Percentiles rank a stretch among this genome's conserved stretches.
phyloP scores from a whole-genome alignment of 1,139 yeast genomes.

The Sugiyamaella pinicola region DNA sequence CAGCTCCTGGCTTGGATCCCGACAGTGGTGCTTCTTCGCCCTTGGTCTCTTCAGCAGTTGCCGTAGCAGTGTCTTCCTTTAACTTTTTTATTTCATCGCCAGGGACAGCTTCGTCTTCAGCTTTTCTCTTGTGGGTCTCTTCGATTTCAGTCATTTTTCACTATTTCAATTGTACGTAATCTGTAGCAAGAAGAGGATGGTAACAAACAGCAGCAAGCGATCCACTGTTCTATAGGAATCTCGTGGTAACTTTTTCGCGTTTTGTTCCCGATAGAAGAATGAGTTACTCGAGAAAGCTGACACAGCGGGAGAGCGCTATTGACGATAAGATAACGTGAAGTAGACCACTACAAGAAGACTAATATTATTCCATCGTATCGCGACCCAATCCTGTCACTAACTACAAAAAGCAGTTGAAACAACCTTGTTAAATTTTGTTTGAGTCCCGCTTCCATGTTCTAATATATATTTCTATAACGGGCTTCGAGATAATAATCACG shows the following conservation, averaged over 20 bases:
- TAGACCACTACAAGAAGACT: neutral
- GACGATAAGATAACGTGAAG: neutral
- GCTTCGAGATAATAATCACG: neutral
- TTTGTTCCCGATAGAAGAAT: conserved; percentile 14
- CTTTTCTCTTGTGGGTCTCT: conserved; percentile 27
- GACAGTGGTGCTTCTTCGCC: conserved; percentile 1
- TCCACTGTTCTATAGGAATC: conserved; percentile 9
- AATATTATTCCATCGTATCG: neutral
- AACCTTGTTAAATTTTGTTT: too few species aligned
- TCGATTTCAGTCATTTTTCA: conserved; percentile 21
- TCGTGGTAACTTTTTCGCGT: neutral
- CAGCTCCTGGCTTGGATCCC: conserved; percentile 25
- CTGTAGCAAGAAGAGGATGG: neutral
- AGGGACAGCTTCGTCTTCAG: conserved; percentile 28
- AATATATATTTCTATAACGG: too few species aligned
- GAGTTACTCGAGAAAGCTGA: neutral
- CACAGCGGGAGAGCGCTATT: too few species aligned
- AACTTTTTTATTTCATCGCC: conserved; percentile 36
- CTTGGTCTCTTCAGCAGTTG: neutral
- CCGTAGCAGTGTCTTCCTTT: conserved; percentile 17
- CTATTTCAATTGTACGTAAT: neutral
- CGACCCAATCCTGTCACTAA: too few species aligned
- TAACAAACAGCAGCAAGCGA: neutral
- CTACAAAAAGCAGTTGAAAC: too few species aligned
- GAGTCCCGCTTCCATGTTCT: too few species aligned